Evolutionary conservation across 176 grass and related monocot genomes (phyloP), one percentile per base, ranked within the genome.

Genomic region (Triticum urartu): DNA sequence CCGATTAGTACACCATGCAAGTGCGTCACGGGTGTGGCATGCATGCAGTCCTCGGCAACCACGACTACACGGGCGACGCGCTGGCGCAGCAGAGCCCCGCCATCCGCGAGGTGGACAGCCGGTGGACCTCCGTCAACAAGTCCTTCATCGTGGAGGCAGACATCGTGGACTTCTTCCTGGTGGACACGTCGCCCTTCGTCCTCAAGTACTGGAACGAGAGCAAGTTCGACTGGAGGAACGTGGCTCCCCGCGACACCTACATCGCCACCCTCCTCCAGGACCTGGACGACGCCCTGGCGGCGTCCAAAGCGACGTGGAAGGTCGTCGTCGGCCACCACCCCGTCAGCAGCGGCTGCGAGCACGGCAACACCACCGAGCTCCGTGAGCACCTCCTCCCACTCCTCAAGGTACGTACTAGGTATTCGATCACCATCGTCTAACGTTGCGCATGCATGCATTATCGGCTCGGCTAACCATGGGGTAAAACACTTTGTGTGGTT

Each of bases 311-410:
- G 10, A 39, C 86, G 8, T 95, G 96, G 96, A 98, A 95, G 86
- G 92, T 98, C 68, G 96, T 94, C n/a, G 87, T 98, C 11, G 96
- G 96, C 0, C 96, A 95, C 86, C 96, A 98, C 81, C 88, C 96
- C 32, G 88, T 98, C 79, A 92, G 93, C 59, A 95, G 96, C 39
- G 88, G 90, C 28, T 95, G 96, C 71, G 92, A 98, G 43, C 96
- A 98, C 59, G 93, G 93, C 12, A 94, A 98, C 88, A 95, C 96
- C 75, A 36, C 72, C 17, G 96, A 98, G 39, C 92, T 95, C 71
- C 63, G 90, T 1, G 36, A 87, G 7, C 17, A 91, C 24, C 90
- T 98, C 70, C 93, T 94, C 9, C 96, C 96, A 1, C 13, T 95
- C 65, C 86, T 98, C 32, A 86, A 94, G 93, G 96, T 89, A 81